Conservation (phyloP, 352 stramenopile genomes). For the Phytopythium oedochilum region DNA sequence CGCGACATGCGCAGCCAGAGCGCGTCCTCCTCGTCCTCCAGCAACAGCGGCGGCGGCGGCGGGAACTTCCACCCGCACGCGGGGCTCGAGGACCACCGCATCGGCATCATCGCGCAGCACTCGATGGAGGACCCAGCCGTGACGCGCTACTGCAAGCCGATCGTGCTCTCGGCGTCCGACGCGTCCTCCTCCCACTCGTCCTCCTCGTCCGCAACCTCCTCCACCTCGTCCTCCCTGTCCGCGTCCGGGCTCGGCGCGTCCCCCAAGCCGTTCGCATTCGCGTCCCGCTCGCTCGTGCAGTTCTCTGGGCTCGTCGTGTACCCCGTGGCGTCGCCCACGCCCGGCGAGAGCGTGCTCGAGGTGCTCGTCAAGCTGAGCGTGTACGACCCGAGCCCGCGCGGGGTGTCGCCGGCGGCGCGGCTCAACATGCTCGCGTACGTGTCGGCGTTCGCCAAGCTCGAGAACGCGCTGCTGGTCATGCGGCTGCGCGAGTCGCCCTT, state of each 20-base stretch:
- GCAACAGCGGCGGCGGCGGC: not conserved
- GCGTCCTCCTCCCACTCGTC: conserved; percentile 14
- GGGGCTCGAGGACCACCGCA: conserved; percentile 26
- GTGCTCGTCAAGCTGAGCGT: conserved; percentile 65
- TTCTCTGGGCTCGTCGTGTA: conserved; percentile 65
- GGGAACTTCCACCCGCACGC: too few relatives aligned
- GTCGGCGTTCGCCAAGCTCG: conserved; percentile 37
- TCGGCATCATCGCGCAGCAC: conserved; percentile 65
- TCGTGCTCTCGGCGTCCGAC: conserved; percentile 20
- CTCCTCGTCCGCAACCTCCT: conserved; percentile 13
- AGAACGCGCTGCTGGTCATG: conserved; percentile 55
- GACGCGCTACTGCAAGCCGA: conserved; percentile 52
- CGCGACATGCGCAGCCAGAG: not conserved
- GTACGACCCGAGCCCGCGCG: conserved; percentile 33
- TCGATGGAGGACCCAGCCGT: conserved; percentile 64
- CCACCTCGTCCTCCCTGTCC: conserved; percentile 4
- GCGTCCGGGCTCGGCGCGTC: too few relatives aligned
- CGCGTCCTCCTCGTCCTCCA: not conserved
- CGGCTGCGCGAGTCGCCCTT: conserved; percentile 52
- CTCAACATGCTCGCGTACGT: conserved; percentile 52
- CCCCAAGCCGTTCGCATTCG: conserved; percentile 21
- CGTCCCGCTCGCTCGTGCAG: conserved; percentile 41
- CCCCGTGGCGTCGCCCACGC: conserved; percentile 30
- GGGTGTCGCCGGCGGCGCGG: conserved; percentile 28
- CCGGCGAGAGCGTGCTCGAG: conserved; percentile 41